Evolutionary conservation across 75 land plant genomes (phyloP).

Genomic region (Sequoiadendron giganteum): DNA sequence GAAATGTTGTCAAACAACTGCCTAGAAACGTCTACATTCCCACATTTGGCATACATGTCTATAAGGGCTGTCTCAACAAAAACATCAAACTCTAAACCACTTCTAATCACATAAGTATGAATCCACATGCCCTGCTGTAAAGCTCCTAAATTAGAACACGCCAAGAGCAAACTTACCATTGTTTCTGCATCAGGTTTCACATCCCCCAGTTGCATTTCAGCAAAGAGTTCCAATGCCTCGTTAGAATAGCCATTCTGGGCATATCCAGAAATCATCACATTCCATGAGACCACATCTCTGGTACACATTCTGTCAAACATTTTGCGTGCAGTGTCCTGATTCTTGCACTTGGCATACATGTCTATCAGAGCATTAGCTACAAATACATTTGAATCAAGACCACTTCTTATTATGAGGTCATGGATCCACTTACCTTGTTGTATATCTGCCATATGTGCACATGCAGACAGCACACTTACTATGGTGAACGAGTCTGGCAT

Average conservation of each 20-base stretch:
- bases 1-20: constrained; percentile 15
- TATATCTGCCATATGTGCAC: constrained; percentile 6
- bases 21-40: constrained; percentile 8
- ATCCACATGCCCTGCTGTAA: constrained; percentile 14
- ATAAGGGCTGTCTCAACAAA: constrained; percentile 23
- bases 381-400: constrained; percentile 10
- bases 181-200: constrained; percentile 17
- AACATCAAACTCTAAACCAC: constrained; percentile 13
- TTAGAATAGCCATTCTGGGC: constrained; percentile 12
- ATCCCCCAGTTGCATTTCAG: constrained; percentile 15
- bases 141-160: constrained; percentile 19
- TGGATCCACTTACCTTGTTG: constrained; percentile 16
- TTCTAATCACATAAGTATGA: constrained; percentile 11
- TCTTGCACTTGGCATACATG: constrained; percentile 36
- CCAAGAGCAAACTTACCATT: constrained; percentile 18
- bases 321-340: constrained; percentile 3
- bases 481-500: constrained; percentile 9
- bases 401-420: neutral
- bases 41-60: constrained; percentile 38
- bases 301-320: constrained; percentile 12
- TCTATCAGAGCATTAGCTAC: constrained; percentile 17
- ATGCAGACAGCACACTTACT: constrained; percentile 11
- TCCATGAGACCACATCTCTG: constrained; percentile 19
- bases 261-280: constrained; percentile 21
- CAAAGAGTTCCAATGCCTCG: constrained; percentile 17